Percentiles rank a stretch among this genome's conserved stretches.
phyloP scores from a whole-genome alignment of 352 stramenopile species.

The Aphanomyces stellatus region DNA sequence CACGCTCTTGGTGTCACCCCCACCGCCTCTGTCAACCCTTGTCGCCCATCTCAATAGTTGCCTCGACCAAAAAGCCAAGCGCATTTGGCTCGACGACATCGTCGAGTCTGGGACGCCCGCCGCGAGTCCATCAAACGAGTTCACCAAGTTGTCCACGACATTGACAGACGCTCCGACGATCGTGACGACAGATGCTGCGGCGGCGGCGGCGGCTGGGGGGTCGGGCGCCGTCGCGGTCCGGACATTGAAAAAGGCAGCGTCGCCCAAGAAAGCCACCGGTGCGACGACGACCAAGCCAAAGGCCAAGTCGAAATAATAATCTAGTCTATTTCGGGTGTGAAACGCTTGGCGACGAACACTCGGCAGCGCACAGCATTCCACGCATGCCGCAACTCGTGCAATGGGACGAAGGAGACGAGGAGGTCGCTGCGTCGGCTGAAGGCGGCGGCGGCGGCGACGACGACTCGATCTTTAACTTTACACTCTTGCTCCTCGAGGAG shows the following conservation, averaged over 20 bases:
- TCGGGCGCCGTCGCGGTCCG: neutral
- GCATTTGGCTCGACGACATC: neutral
- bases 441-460: neutral
- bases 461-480: constrained; percentile 28
- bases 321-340: no score
- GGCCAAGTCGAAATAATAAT: no score
- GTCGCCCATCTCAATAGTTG: neutral
- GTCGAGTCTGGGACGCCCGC: neutral
- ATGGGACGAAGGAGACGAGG: neutral
- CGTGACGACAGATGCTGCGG: neutral
- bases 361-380: no score
- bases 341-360: no score
- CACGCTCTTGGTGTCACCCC: neutral
- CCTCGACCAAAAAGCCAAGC: neutral
- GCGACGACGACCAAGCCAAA: no score
- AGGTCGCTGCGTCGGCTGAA: neutral
- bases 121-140: neutral
- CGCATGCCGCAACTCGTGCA: no score
- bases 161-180: neutral
- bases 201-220: neutral
- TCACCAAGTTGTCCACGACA: no score
- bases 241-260: neutral
- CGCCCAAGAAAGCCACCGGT: neutral
- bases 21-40: neutral
- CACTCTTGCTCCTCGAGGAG: constrained; percentile 48